These are phyloP conservation scores for Lentinus brumalis DNA, from an alignment of 768 basidiomycete genomes.

Conservation along the genomic window DNA sequence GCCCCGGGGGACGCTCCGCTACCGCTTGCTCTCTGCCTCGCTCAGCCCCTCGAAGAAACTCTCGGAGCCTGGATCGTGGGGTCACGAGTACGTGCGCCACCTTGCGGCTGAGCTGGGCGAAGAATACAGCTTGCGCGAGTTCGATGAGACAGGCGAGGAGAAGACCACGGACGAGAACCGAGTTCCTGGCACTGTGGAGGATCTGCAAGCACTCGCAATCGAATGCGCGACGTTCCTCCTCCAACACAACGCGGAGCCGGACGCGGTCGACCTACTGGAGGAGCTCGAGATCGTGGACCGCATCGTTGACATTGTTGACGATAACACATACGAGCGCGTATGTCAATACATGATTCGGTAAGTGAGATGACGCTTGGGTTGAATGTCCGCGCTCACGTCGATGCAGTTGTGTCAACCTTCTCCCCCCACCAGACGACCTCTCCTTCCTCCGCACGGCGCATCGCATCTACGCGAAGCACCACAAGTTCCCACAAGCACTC, in stretches of 20 bases:
- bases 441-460: constrained; percentile 89
- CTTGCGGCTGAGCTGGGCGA: constrained; percentile 95
- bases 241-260: constrained; percentile 94
- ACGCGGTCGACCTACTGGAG: constrained; percentile 93
- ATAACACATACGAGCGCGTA: constrained; percentile 85
- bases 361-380: constrained; percentile 29
- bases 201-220: constrained; percentile 74
- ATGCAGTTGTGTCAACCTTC: constrained; percentile 78
- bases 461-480: constrained; percentile 82
- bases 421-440: constrained; percentile 91
- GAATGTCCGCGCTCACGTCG: constrained; percentile 9
- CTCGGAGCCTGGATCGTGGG: constrained; percentile 94
- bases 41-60: constrained; percentile 65
- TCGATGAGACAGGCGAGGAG: constrained; percentile 41
- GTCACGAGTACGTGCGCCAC: constrained; percentile 98
- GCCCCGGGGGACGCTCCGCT: constrained; percentile 92
- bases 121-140: constrained; percentile 78
- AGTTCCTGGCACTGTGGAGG: constrained; percentile 63
- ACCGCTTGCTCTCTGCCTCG: constrained; percentile 82
- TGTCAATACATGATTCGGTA: constrained; percentile 96
- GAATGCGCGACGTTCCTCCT: constrained; percentile 90
- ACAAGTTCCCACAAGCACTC: constrained; percentile 90
- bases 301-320: constrained; percentile 78
- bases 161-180: constrained; percentile 29
- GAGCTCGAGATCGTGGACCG: constrained; percentile 89